Evolutionary conservation across 2,329 filamentous ascomycete genomes (phyloP).

Genomic region (Diaporthe capsici): DNA sequence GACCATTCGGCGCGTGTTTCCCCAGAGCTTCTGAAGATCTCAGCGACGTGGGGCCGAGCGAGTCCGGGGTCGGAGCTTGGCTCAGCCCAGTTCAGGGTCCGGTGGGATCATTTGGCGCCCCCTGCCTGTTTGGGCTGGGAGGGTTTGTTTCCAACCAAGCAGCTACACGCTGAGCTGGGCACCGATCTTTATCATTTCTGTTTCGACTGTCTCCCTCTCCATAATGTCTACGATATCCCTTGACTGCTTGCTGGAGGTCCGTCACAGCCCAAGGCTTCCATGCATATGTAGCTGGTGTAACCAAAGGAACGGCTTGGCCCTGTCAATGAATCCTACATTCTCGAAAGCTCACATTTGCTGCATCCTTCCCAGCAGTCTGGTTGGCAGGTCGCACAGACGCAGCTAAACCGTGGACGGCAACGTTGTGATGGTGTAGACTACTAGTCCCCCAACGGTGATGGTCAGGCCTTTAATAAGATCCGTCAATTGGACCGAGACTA

Average conservation of each 20-base stretch:
- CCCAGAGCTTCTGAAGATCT: conserved; percentile 34
- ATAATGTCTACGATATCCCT: background rate
- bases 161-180: background rate
- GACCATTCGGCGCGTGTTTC: background rate
- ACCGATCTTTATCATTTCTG: background rate
- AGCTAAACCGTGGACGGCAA: background rate
- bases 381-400: conserved; percentile 13
- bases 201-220: background rate
- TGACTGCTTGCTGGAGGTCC: background rate
- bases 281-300: background rate
- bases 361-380: conserved; percentile 8
- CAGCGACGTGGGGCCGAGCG: conserved; percentile 25
- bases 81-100: conserved; percentile 23
- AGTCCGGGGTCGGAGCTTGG: conserved; percentile 41
- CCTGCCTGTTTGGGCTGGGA: conserved; percentile 14
- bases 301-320: background rate
- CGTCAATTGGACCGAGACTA: background rate
- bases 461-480: background rate
- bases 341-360: background rate
- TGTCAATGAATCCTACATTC: background rate
- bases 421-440: background rate
- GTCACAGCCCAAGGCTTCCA: too few species aligned
- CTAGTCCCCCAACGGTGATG: background rate
- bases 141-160: background rate
- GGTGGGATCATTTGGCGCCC: background rate